phyloP scores from a whole-genome alignment of 2,329 filamentous ascomycete species.

The Talaromyces sp. region DNA sequence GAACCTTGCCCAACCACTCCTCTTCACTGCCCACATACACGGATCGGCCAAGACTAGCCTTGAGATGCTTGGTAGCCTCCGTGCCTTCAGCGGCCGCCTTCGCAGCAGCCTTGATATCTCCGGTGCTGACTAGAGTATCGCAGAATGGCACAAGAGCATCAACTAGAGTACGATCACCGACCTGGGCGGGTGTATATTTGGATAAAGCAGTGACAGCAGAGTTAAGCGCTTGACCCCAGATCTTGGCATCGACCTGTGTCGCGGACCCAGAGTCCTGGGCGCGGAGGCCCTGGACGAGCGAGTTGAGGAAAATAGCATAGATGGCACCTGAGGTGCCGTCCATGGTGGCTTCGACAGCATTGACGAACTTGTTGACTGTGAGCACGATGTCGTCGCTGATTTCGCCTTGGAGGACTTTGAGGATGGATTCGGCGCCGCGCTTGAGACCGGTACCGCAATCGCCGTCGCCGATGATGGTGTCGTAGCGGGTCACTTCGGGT shows the following conservation, averaged over 20 bases:
- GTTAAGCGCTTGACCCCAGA: conserved; percentile 67
- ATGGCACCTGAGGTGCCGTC: conserved; percentile 74
- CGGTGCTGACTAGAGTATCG: conserved; percentile 62
- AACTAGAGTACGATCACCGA: conserved; percentile 84
- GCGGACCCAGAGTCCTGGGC: conserved; percentile 48
- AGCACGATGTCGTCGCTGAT: conserved; percentile 55
- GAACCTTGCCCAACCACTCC: conserved; percentile 66
- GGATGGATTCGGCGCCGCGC: conserved; percentile 71
- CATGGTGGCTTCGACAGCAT: conserved; percentile 66
- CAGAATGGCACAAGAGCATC: conserved; percentile 90
- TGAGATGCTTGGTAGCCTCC: conserved; percentile 86
- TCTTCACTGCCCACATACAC: conserved; percentile 72
- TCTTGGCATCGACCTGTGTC: conserved; percentile 46
- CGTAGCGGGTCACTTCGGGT: conserved; percentile 63
- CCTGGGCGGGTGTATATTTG: conserved; percentile 83
- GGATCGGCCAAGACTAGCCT: conserved; percentile 76
- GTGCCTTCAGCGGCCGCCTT: conserved; percentile 71
- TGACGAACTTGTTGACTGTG: conserved; percentile 59
- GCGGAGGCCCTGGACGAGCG: conserved; percentile 67
- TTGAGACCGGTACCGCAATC: conserved; percentile 86
- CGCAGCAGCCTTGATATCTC: conserved; percentile 69
- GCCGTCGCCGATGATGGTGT: conserved; percentile 83
- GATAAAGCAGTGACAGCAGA: conserved; percentile 68
- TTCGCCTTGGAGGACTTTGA: conserved; percentile 42
- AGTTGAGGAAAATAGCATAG: conserved; percentile 86